Percentiles rank a stretch among this genome's conserved stretches.
Evolutionary conservation across 2,329 filamentous ascomycete genomes (phyloP).

Genomic region (Tolypocladium sp.): DNA sequence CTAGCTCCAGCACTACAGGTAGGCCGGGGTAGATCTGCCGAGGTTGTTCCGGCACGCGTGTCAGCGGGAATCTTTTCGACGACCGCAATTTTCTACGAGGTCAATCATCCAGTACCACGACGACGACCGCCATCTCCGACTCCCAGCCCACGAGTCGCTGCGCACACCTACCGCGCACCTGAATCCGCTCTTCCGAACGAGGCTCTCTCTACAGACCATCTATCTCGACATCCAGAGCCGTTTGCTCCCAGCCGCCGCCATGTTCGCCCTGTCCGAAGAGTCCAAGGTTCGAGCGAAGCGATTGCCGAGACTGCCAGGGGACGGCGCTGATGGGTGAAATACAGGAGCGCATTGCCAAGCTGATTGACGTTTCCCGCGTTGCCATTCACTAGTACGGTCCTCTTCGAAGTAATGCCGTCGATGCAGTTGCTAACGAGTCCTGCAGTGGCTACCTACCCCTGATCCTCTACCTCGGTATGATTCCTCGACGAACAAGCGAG

Average conservation of each 20-base stretch:
- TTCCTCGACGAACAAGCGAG: conserved; percentile 9
- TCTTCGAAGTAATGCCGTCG: conserved; percentile 21
- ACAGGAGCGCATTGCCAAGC: conserved; percentile 93
- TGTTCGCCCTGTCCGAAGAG: conserved; percentile 80
- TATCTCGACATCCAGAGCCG: conserved; percentile 2
- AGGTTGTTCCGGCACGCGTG: conserved; percentile 17
- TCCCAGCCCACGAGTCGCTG: not conserved
- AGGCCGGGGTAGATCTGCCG: conserved; percentile 12
- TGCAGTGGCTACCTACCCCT: conserved; percentile 86
- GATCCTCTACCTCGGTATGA: conserved; percentile 87
- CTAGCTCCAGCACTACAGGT: not conserved
- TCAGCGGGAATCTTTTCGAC: not conserved
- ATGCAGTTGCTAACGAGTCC: not conserved
- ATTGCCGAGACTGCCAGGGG: not conserved
- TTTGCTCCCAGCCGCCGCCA: conserved; percentile 22
- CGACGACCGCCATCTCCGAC: not conserved
- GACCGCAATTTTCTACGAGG: not conserved
- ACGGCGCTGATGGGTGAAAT: not conserved
- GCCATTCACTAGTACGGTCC: conserved; percentile 83
- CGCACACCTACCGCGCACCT: not conserved
- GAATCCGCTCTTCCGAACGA: not conserved
- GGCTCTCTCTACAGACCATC: not conserved
- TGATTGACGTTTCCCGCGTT: conserved; percentile 90
- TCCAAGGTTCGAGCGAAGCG: conserved; percentile 61
- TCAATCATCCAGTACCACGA: not conserved